phyloP scores from a whole-genome alignment of 2,329 filamentous ascomycete species.

The Paraconiothyrium brasiliense region DNA sequence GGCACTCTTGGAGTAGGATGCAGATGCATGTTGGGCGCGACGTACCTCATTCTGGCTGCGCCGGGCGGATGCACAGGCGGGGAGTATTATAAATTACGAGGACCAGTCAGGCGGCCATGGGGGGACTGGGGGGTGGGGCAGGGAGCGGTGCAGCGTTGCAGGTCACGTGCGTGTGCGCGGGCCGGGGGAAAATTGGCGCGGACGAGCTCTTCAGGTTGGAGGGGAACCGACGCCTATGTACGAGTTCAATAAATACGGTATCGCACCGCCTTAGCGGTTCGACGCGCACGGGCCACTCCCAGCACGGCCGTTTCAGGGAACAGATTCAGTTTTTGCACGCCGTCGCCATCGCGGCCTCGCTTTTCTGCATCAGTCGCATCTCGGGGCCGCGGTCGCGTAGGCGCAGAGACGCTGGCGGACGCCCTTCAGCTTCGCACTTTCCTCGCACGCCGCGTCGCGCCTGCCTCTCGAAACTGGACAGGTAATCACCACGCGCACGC shows the following conservation, averaged over 20 bases:
- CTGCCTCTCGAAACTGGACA: conserved; percentile 7
- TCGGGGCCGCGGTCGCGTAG: neutral
- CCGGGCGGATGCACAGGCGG: neutral
- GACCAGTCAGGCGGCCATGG: conserved; percentile 15
- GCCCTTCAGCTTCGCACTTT: no score
- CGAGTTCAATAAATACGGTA: conserved; percentile 11
- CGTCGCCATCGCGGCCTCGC: neutral
- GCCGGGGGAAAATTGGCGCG: conserved; percentile 15
- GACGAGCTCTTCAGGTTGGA: conserved; percentile 7
- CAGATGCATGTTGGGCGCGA: neutral
- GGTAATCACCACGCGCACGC: conserved; percentile 11
- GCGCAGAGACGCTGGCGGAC: neutral
- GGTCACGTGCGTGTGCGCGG: conserved; percentile 13
- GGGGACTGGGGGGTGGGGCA: conserved; percentile 2
- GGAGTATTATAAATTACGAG: conserved; percentile 15
- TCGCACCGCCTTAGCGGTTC: conserved; percentile 12
- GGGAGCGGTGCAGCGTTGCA: neutral
- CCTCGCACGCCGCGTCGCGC: neutral
- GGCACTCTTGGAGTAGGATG: conserved; percentile 1
- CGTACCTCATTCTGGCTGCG: conserved; percentile 15
- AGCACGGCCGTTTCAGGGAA: conserved; percentile 16
- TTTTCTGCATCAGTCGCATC: neutral
- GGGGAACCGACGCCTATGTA: conserved; percentile 14
- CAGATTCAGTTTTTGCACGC: conserved; percentile 9
- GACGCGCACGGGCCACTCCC: conserved; percentile 6